These are phyloP conservation scores for Pseudevernia furfuracea DNA, from an alignment of 495 filamentous ascomycete species.

Conservation along the genomic window DNA sequence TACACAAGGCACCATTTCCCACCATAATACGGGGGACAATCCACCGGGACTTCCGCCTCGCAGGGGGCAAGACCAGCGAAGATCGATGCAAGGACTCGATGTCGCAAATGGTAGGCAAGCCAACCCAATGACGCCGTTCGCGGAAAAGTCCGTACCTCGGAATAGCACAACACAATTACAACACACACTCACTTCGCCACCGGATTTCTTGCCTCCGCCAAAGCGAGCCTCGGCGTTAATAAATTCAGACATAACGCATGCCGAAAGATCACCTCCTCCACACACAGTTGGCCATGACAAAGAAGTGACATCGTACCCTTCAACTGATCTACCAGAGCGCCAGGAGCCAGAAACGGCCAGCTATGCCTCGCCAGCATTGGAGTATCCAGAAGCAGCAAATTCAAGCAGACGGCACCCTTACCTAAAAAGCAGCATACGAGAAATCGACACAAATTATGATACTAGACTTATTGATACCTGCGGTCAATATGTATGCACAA, in stretches of 20 bases:
- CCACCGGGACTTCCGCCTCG: constrained; percentile 16
- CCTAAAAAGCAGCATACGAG: constrained; percentile 56
- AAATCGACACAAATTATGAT: constrained; percentile 79
- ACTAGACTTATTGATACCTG: constrained; percentile 78
- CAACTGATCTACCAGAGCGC: constrained; percentile 8
- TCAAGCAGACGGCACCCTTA: constrained; percentile 77
- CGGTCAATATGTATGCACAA: constrained; percentile 79
- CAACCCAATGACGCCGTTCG: not conserved
- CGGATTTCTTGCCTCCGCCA: constrained; percentile 35
- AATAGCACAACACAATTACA: not conserved
- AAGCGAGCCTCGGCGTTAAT: constrained; percentile 31
- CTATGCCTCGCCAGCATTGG: constrained; percentile 28
- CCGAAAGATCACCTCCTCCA: constrained; percentile 4
- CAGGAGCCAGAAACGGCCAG: constrained; percentile 16
- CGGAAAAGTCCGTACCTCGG: not conserved
- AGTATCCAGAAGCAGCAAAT: constrained; percentile 78
- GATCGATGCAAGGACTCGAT: not conserved
- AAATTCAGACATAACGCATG: not conserved
- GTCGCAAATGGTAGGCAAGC: not conserved
- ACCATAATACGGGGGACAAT: not conserved
- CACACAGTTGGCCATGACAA: not conserved
- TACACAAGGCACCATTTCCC: constrained; percentile 13
- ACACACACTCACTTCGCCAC: not conserved
- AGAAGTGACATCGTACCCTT: not conserved
- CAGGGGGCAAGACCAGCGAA: constrained; percentile 3